Evolutionary conservation across 345 rosid species (phyloP).

Genomic region (Geranium rotundifolium): DNA sequence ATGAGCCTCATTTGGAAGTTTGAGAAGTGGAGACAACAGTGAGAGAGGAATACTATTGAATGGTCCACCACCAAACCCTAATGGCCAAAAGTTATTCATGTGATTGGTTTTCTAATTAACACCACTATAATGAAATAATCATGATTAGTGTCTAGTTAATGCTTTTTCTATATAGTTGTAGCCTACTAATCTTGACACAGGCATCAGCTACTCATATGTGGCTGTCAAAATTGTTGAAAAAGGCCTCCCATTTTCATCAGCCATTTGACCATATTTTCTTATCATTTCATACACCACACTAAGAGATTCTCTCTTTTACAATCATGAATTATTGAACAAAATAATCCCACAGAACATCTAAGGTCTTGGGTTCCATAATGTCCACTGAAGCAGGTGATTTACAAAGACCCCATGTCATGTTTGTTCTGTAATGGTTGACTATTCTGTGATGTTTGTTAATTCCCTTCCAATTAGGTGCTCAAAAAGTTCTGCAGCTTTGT

Average conservation of each 20-base stretch:
- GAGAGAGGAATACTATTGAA: constrained; percentile 17
- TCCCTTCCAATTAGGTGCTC: neutral
- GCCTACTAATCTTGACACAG: constrained; percentile 21
- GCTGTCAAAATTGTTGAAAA: neutral
- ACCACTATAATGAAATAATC: neutral
- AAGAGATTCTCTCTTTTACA: neutral
- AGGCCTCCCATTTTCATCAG: neutral
- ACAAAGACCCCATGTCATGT: constrained; percentile 4
- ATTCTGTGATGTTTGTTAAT: neutral
- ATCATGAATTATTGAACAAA: neutral
- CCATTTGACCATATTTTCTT: neutral
- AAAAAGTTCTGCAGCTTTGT: constrained; percentile 3
- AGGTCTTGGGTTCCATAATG: no score
- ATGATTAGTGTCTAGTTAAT: constrained; percentile 16
- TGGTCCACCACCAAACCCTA: constrained; percentile 19
- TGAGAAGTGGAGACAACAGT: constrained; percentile 6
- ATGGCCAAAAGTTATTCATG: constrained; percentile 10
- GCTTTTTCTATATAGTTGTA: constrained; percentile 6
- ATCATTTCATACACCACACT: neutral
- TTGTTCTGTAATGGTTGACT: constrained; percentile 10
- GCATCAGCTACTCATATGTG: neutral
- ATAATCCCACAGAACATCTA: no score
- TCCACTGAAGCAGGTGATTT: no score
- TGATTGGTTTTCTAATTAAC: constrained; percentile 16
- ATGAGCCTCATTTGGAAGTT: no score